Evolutionary conservation across 1,139 yeast species (phyloP), one percentile per base, ranked within the genome.

Genomic region (Candida smagusa): DNA sequence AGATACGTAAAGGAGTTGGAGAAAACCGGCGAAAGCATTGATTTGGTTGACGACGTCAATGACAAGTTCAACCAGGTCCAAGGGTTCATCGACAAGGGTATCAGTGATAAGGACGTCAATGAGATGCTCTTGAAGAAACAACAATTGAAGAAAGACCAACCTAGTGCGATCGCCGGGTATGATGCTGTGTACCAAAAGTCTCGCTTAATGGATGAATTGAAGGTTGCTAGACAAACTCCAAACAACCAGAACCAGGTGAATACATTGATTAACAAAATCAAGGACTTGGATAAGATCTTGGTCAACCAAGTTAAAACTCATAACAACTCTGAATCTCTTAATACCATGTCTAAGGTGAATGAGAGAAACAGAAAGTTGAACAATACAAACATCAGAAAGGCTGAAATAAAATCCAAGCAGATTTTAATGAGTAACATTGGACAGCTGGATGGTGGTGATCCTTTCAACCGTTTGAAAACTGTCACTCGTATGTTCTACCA

Each of bases 381-480:
- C 60, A 81, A 80, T 56, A 80, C 80, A 35, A 80, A 79, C 39
- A 80, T 89, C 45, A 79, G 95, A 51, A 76, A 77, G 51, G 96
- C 96, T 1, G 97, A 90, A 57, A 64, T 81, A 36, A 72, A 70
- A 50, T 77, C 82, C 31, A 77, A 82, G 51, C 38, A 40, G 13
- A 22, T 28, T 22, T 25, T 35, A 25, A 30, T 32, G 26, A 62
- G 72, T 41, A 65, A 72, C 1, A 72, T 68, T 24, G 45, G 55
- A 9, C 56, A 55, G 16, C 56, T 54, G 31, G 71, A 74, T 37
- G 81, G 72, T 34, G 79, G 84, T 7, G 95, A 92, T 65, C 97
- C 98, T 25, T 92, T 92, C 61, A 81, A 88, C 45, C 77, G 97
- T 58, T 74, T 92, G 54, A 84, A 88, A 58, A 90, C 97, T 0